Evolutionary conservation across 108 stramenopile species (phyloP).

Genomic region (Discostella pseudostelligera): DNA sequence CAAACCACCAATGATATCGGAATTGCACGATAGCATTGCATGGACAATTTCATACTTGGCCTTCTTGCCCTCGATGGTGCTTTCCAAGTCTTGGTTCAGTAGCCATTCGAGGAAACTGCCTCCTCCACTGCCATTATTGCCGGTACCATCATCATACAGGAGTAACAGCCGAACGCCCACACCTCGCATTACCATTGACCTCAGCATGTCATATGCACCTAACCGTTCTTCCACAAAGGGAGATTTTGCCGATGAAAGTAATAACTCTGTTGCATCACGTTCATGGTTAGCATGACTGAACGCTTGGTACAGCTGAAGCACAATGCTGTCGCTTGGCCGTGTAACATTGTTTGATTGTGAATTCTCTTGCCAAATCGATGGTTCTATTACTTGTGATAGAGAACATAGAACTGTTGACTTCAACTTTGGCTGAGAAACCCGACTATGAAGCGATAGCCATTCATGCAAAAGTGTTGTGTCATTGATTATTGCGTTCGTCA

Average conservation of each 20-base stretch:
- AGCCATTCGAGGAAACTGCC: conserved; percentile 32
- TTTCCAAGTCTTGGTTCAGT: conserved; percentile 29
- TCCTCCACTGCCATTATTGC: conserved; percentile 8
- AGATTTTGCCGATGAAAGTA: conserved; percentile 42
- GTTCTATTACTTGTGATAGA: conserved; percentile 39
- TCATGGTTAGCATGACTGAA: conserved; percentile 36
- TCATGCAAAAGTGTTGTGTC: conserved; percentile 37
- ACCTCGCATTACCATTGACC: conserved; percentile 31
- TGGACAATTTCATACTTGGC: conserved; percentile 43
- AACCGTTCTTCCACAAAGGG: conserved; percentile 46
- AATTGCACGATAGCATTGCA: conserved; percentile 23
- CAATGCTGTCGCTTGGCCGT: conserved; percentile 33
- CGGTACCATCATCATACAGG: conserved; percentile 13
- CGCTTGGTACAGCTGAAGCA: conserved; percentile 34
- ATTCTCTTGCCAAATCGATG: conserved; percentile 21
- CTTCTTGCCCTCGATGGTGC: conserved; percentile 27
- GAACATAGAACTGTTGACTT: conserved; percentile 41
- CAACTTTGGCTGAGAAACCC: conserved; percentile 39
- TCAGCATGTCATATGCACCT: conserved; percentile 32
- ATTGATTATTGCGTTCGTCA: conserved; percentile 19
- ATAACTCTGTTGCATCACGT: conserved; percentile 26
- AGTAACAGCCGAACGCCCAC: conserved; percentile 18
- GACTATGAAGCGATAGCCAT: conserved; percentile 39
- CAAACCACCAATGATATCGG: conserved; percentile 23
- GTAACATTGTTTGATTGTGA: neutral